Evolutionary conservation across 2,329 filamentous ascomycete genomes (phyloP).

Genomic region (Dothidotthia symphoricarpi): DNA sequence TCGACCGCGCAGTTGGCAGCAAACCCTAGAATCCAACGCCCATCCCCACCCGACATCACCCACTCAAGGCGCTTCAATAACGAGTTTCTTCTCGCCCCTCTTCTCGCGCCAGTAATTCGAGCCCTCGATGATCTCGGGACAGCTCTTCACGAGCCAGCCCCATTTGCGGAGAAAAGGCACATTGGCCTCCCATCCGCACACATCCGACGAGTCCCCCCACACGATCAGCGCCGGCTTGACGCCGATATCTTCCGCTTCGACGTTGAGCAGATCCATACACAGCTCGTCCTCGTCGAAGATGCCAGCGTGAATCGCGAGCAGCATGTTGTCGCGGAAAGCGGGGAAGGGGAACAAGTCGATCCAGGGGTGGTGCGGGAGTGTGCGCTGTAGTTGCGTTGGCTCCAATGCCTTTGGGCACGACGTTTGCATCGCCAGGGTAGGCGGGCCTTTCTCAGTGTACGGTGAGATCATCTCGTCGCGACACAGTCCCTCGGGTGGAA

Average conservation of each 20-base stretch:
- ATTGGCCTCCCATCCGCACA: conserved; percentile 49
- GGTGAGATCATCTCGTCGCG: conserved; percentile 1
- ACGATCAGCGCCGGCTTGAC: conserved; percentile 43
- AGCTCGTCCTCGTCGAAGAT: conserved; percentile 4
- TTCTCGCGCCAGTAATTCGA: conserved; percentile 4
- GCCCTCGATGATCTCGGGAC: conserved; percentile 35
- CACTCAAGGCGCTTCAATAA: too few relatives aligned
- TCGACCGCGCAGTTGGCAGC: too few relatives aligned
- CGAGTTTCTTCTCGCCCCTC: conserved; percentile 1
- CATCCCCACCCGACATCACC: too few relatives aligned
- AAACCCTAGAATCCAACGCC: too few relatives aligned
- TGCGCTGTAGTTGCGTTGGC: conserved; percentile 41
- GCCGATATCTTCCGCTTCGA: conserved; percentile 1
- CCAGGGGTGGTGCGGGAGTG: conserved; percentile 41
- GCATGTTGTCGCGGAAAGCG: conserved; percentile 39
- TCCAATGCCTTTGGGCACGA: background rate
- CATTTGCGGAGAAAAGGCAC: conserved; percentile 48
- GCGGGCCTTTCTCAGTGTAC: background rate
- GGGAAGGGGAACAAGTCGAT: conserved; percentile 40
- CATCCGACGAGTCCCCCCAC: conserved; percentile 50
- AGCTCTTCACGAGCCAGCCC: conserved; percentile 39
- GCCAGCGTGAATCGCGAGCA: conserved; percentile 33
- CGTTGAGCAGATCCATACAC: conserved; percentile 11
- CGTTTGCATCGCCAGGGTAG: background rate
- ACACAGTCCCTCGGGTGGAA: background rate